These are phyloP conservation scores for Tolypocladium tropicale DNA, from an alignment of 2,329 filamentous ascomycete species.

Conservation along the genomic window DNA sequence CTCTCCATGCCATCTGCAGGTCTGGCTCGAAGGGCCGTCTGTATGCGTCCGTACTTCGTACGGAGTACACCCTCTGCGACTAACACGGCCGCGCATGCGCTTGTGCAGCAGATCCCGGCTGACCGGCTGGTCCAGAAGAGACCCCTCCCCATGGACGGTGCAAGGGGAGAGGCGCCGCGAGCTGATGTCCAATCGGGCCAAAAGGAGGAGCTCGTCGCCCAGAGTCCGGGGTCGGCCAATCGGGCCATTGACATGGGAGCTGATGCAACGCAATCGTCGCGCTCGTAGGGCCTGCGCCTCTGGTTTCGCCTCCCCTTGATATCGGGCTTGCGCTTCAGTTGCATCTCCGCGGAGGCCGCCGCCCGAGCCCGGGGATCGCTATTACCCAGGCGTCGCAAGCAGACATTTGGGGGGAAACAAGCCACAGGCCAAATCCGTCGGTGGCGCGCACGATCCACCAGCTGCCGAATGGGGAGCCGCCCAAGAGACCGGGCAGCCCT, in stretches of 20 bases:
- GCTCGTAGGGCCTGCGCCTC: neutral
- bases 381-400: neutral
- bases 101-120: neutral
- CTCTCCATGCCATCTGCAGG: neutral
- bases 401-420: neutral
- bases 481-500: neutral
- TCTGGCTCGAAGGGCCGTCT: neutral
- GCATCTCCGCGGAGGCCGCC: constrained; percentile 6
- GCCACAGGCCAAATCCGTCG: neutral
- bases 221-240: constrained; percentile 21
- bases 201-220: neutral
- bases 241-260: constrained; percentile 2
- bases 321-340: neutral
- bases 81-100: neutral
- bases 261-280: neutral
- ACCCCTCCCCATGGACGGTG: neutral
- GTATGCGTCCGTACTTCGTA: too few relatives aligned
- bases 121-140: neutral
- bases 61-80: neutral
- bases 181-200: neutral
- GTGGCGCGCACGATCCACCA: neutral
- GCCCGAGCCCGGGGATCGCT: neutral
- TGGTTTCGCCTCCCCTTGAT: neutral
- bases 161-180: neutral
- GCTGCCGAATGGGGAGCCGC: neutral